These are phyloP conservation scores for Phycomyces blakesleeanus DNA, from an alignment of 192 early-diverging fungal genomes.

Conservation along the genomic window DNA sequence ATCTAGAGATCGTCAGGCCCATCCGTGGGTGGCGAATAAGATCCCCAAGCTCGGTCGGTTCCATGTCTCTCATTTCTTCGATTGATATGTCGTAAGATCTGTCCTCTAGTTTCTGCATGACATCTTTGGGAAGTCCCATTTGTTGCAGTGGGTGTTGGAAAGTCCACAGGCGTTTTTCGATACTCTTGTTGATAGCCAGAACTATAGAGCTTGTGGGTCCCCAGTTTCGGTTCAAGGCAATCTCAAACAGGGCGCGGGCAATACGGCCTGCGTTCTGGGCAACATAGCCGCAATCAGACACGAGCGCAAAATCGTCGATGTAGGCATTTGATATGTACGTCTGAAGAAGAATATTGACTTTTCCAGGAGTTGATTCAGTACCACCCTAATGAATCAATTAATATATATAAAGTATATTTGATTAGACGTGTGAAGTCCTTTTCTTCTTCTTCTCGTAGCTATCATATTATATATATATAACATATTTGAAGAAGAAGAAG, in stretches of 20 bases:
- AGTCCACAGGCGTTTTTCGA: constrained; percentile 94
- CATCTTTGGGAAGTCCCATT: constrained; percentile 72
- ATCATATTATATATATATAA: too few relatives aligned
- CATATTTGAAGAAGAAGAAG: too few relatives aligned
- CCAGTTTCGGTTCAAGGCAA: constrained; percentile 88
- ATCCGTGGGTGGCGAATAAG: constrained; percentile 78
- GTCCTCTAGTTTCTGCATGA: constrained; percentile 86
- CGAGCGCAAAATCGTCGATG: constrained; percentile 91
- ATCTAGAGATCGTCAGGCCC: constrained; percentile 68
- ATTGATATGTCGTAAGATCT: constrained; percentile 74
- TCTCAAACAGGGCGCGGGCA: constrained; percentile 92
- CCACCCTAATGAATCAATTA: constrained; percentile 53
- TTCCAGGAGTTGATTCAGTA: constrained; percentile 77
- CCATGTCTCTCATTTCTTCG: constrained; percentile 90
- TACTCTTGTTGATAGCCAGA: constrained; percentile 93
- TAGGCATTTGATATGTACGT: constrained; percentile 71
- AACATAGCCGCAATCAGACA: constrained; percentile 92
- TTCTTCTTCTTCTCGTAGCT: too few relatives aligned
- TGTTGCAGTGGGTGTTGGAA: constrained; percentile 95
- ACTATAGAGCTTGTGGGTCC: constrained; percentile 81
- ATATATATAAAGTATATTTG: too few relatives aligned
- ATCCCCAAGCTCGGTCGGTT: constrained; percentile 77
- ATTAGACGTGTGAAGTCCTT: too few relatives aligned
- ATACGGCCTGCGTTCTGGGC: constrained; percentile 93
- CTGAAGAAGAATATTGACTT: constrained; percentile 94